These are phyloP conservation scores for Porphyrellus sp. DNA, from an alignment of 1,284 basidiomycete genomes.

Conservation along the genomic window DNA sequence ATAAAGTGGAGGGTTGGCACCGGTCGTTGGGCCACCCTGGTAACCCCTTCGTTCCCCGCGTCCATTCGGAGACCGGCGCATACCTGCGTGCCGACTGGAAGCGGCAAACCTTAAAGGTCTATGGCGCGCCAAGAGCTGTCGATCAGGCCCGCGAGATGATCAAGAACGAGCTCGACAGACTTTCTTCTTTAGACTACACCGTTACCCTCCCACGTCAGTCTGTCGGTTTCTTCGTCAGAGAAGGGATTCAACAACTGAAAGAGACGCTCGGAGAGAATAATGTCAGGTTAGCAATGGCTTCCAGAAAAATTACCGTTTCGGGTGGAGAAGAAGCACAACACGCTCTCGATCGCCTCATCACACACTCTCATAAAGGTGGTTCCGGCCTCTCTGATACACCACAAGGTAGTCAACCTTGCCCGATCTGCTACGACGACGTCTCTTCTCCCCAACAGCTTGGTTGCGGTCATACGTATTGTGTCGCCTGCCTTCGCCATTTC, in stretches of 20 bases:
- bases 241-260: constrained; percentile 44
- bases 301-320: constrained; percentile 41
- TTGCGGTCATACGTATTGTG: constrained; percentile 55
- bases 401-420: constrained; percentile 38
- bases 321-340: constrained; percentile 51
- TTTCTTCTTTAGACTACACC: constrained; percentile 41
- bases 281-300: constrained; percentile 40
- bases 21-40: constrained; percentile 34
- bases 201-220: constrained; percentile 36
- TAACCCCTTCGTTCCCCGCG: constrained; percentile 35
- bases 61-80: constrained; percentile 39
- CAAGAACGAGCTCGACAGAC: constrained; percentile 41
- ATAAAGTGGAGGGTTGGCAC: constrained; percentile 50
- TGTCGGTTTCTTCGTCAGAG: constrained; percentile 47
- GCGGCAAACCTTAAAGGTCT: constrained; percentile 40
- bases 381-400: constrained; percentile 8
- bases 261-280: constrained; percentile 50
- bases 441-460: constrained; percentile 44
- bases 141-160: constrained; percentile 42
- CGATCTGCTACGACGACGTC: constrained; percentile 48
- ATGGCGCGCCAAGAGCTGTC: constrained; percentile 38
- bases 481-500: constrained; percentile 49
- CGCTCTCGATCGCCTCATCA: constrained; percentile 41
- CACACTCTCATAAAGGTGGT: constrained; percentile 36
- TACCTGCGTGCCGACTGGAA: constrained; percentile 45